Conservation (phyloP, 129 eudicot species). For the Solidago caesia region DNA sequence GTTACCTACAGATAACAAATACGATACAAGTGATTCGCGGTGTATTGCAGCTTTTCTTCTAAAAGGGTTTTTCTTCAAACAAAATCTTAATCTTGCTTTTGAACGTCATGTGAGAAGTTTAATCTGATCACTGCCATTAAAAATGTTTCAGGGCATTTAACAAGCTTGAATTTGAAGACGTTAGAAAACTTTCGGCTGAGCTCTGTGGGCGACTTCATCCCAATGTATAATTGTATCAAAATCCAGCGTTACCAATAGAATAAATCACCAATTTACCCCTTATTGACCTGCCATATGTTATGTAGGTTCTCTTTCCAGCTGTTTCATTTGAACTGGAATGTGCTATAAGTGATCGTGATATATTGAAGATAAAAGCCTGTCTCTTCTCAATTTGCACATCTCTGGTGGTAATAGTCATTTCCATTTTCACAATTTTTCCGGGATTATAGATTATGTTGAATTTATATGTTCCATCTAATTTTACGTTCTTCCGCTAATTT, state of each 20-base stretch:
- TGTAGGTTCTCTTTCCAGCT: constrained; percentile 76
- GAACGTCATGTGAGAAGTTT: constrained; percentile 11
- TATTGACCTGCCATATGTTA: constrained; percentile 10
- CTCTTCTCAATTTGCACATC: constrained; percentile 85
- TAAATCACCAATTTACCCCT: neutral
- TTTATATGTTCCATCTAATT: neutral
- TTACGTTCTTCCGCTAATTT: constrained; percentile 1
- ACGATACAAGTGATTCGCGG: constrained; percentile 30
- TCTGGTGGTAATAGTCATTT: constrained; percentile 51
- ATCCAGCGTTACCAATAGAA: neutral
- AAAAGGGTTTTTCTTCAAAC: constrained; percentile 50
- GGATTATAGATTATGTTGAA: neutral
- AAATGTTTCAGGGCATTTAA: constrained; percentile 61
- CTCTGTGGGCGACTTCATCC: constrained; percentile 97
- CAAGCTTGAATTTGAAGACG: constrained; percentile 78
- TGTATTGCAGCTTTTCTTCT: constrained; percentile 64
- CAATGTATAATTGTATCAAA: constrained; percentile 37
- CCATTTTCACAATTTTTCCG: constrained; percentile 6
- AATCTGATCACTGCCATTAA: constrained; percentile 7
- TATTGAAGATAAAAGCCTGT: constrained; percentile 69
- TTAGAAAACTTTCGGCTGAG: constrained; percentile 93
- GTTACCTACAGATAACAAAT: constrained; percentile 38
- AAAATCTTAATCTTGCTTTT: constrained; percentile 16
- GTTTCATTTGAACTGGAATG: constrained; percentile 58
- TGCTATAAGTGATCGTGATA: constrained; percentile 52